These are phyloP conservation scores for Blastobotrys proliferans DNA, from an alignment of 1,139 yeast species.

Conservation along the genomic window DNA sequence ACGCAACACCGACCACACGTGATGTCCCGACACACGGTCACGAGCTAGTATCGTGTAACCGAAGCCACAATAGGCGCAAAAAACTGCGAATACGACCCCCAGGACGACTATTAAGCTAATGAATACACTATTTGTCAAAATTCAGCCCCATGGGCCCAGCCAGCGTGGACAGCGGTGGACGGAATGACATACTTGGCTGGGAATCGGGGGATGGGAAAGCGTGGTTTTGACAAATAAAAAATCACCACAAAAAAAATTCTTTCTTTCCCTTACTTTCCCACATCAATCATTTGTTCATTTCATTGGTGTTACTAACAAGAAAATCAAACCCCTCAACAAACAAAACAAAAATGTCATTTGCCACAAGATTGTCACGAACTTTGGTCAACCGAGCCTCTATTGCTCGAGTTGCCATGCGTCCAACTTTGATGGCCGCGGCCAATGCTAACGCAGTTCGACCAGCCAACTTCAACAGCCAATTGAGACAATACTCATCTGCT, in stretches of 20 bases:
- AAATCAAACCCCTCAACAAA: slow-evolving; percentile 3
- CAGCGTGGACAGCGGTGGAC: too few relatives aligned
- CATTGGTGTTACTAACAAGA: slow-evolving; percentile 1
- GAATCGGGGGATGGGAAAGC: too few relatives aligned
- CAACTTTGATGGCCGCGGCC: slow-evolving; percentile 7
- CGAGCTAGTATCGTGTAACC: too few relatives aligned
- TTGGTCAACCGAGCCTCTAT: slow-evolving; percentile 8
- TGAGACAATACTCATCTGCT: slow-evolving; percentile 70
- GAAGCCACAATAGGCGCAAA: too few relatives aligned
- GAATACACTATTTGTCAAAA: too few relatives aligned
- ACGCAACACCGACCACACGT: too few relatives aligned
- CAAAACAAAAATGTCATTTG: slow-evolving; percentile 7
- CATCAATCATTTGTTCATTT: not conserved
- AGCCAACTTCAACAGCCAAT: too few relatives aligned
- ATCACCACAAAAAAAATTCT: not conserved
- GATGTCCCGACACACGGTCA: too few relatives aligned
- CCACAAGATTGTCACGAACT: slow-evolving; percentile 12
- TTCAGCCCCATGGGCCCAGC: too few relatives aligned
- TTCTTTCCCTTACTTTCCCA: slow-evolving; percentile 3
- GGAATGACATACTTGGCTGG: too few relatives aligned
- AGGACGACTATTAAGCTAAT: too few relatives aligned
- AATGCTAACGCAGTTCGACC: slow-evolving; percentile 6
- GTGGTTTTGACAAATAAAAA: not conserved
- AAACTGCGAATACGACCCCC: too few relatives aligned
- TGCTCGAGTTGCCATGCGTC: slow-evolving; percentile 11